Percentiles rank a stretch among this genome's conserved stretches.
Evolutionary conservation across 1,139 yeast genomes (phyloP).

Genomic region (Zygosaccharomyces sapae): DNA sequence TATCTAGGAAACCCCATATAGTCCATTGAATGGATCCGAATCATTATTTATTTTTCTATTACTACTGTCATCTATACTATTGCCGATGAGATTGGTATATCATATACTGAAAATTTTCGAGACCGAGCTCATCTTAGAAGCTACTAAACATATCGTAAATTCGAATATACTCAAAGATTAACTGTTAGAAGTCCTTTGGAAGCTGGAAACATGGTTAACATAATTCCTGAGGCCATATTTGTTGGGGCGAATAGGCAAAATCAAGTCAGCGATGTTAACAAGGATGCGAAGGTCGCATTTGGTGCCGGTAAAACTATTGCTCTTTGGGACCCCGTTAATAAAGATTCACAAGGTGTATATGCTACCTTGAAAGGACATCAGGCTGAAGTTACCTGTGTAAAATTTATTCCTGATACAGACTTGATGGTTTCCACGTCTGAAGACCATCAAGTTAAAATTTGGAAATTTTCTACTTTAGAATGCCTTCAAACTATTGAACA

Average conservation of each 20-base stretch:
- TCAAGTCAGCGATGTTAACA: slow-evolving; percentile 57
- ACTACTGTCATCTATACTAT: not conserved
- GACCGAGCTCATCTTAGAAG: slow-evolving; percentile 12
- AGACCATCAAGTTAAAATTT: slow-evolving; percentile 58
- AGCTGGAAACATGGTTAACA: slow-evolving; percentile 8
- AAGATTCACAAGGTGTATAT: slow-evolving; percentile 44
- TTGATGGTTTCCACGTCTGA: slow-evolving; percentile 60
- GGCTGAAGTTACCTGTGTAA: slow-evolving; percentile 56
- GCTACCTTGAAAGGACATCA: slow-evolving; percentile 57
- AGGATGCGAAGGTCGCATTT: slow-evolving; percentile 51
- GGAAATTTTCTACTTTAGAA: slow-evolving; percentile 43
- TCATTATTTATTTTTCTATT: slow-evolving; percentile 2
- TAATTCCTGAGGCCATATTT: slow-evolving; percentile 51
- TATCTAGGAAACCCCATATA: not conserved
- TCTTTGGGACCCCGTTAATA: slow-evolving; percentile 59
- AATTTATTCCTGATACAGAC: slow-evolving; percentile 47
- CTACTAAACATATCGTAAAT: not conserved
- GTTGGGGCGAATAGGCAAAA: slow-evolving; percentile 79
- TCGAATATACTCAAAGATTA: too few species aligned
- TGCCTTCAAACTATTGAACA: slow-evolving; percentile 41
- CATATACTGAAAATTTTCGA: slow-evolving; percentile 10
- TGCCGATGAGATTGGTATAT: not conserved
- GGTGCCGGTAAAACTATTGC: slow-evolving; percentile 77
- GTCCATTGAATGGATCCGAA: not conserved
- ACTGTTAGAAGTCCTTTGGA: not conserved